Evolutionary conservation across 1,284 basidiomycete genomes (phyloP).

Genomic region (Boletus smithii): DNA sequence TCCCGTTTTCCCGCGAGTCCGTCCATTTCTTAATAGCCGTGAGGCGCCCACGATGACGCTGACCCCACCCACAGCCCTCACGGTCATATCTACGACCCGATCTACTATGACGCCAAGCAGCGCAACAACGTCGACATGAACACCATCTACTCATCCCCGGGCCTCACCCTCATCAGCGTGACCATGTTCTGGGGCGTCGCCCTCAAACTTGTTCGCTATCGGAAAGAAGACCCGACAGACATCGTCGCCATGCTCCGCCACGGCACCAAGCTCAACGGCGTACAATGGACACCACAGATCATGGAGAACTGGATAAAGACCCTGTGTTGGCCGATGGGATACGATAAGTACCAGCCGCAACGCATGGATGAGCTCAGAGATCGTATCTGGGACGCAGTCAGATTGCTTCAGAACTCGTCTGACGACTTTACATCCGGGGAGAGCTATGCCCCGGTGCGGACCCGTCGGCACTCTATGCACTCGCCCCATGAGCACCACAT

Average conservation of each 20-base stretch:
- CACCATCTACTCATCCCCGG: slow-evolving; percentile 52
- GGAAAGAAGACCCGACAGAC: slow-evolving; percentile 48
- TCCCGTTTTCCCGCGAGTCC: slow-evolving; percentile 60
- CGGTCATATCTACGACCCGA: slow-evolving; percentile 52
- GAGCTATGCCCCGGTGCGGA: background rate
- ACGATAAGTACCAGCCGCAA: slow-evolving; percentile 42
- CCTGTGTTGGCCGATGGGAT: slow-evolving; percentile 57
- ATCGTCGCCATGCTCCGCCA: slow-evolving; percentile 46
- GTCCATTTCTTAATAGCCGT: slow-evolving; percentile 27
- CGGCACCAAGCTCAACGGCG: slow-evolving; percentile 47
- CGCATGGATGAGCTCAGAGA: slow-evolving; percentile 43
- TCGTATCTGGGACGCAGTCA: slow-evolving; percentile 51
- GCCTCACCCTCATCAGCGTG: slow-evolving; percentile 56
- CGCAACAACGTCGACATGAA: slow-evolving; percentile 49
- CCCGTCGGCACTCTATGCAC: slow-evolving; percentile 15
- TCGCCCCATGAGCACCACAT: slow-evolving; percentile 5
- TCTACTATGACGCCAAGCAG: slow-evolving; percentile 50
- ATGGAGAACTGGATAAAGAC: slow-evolving; percentile 53
- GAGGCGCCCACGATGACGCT: slow-evolving; percentile 10
- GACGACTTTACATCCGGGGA: slow-evolving; percentile 18
- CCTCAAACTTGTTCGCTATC: slow-evolving; percentile 63
- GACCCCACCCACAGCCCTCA: slow-evolving; percentile 30
- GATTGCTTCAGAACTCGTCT: slow-evolving; percentile 19
- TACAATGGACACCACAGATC: slow-evolving; percentile 49
- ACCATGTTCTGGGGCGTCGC: slow-evolving; percentile 67